These are phyloP conservation scores for Scheffersomyces insectosa DNA, from an alignment of 1,139 yeast species.

Conservation along the genomic window DNA sequence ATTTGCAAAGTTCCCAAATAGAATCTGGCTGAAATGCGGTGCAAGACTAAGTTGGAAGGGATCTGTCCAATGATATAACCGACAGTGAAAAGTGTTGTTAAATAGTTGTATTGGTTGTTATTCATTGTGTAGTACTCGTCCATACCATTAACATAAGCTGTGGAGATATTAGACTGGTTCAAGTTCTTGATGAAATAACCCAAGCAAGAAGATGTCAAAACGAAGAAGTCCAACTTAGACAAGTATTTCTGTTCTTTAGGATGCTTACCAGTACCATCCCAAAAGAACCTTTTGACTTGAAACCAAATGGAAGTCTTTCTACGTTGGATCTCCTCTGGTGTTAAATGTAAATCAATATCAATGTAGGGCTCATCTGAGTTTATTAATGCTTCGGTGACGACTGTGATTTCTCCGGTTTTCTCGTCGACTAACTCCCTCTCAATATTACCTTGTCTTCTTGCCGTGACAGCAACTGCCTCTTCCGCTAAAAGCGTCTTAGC, in stretches of 20 bases:
- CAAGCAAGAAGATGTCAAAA: slow-evolving; percentile 20
- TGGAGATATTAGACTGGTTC: slow-evolving; percentile 47
- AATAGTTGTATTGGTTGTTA: slow-evolving; percentile 54
- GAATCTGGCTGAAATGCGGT: slow-evolving; percentile 53
- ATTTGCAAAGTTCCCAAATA: slow-evolving; percentile 56
- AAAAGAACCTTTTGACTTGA: slow-evolving; percentile 33
- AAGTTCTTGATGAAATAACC: slow-evolving; percentile 33
- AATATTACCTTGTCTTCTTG: too few species aligned
- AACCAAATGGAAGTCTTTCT: slow-evolving; percentile 26
- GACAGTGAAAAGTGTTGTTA: slow-evolving; percentile 55
- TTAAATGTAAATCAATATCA: slow-evolving; percentile 28
- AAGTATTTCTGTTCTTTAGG: slow-evolving; percentile 23
- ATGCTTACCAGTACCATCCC: slow-evolving; percentile 54
- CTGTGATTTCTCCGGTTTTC: background rate
- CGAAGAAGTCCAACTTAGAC: slow-evolving; percentile 21
- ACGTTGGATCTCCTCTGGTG: slow-evolving; percentile 29
- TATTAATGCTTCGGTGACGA: background rate
- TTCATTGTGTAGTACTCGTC: slow-evolving; percentile 51
- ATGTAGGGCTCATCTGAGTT: slow-evolving; percentile 20
- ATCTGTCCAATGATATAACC: slow-evolving; percentile 63
- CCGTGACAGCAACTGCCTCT: too few species aligned
- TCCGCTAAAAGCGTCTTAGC: too few species aligned
- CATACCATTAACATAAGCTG: slow-evolving; percentile 67
- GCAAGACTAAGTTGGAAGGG: slow-evolving; percentile 56
- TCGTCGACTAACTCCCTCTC: background rate